Evolutionary conservation across 106 monocot genomes (phyloP).

Genomic region (Phalaenopsis equestris): DNA sequence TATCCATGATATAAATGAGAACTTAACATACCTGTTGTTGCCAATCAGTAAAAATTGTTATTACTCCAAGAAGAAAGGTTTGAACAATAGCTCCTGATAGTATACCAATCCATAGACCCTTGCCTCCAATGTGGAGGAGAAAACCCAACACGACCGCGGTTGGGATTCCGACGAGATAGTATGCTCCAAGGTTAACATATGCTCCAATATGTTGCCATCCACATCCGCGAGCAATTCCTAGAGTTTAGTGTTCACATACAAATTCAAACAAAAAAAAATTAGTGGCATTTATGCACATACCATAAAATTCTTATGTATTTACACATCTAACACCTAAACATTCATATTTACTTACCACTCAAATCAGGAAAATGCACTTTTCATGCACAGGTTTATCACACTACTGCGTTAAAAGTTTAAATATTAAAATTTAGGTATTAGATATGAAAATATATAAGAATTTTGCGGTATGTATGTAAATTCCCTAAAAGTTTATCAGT

Average conservation of each 20-base stretch:
- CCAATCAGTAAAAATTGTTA: conserved; percentile 78
- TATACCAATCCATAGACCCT: conserved; percentile 54
- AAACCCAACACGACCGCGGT: conserved; percentile 24
- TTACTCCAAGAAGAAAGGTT: conserved; percentile 21
- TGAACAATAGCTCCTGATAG: conserved; percentile 30
- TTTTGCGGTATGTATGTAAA: too few relatives aligned
- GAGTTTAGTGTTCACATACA: neutral
- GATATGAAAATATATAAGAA: too few relatives aligned
- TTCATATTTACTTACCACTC: too few relatives aligned
- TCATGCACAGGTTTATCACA: too few relatives aligned
- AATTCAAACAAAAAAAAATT: too few relatives aligned
- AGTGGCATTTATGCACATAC: too few relatives aligned
- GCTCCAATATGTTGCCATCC: conserved; percentile 59
- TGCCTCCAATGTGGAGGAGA: conserved; percentile 22
- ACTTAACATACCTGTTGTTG: conserved; percentile 44
- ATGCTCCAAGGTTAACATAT: conserved; percentile 40
- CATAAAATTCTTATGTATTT: too few relatives aligned
- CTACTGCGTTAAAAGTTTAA: too few relatives aligned
- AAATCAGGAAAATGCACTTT: too few relatives aligned
- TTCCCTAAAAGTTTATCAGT: too few relatives aligned
- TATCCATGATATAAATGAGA: neutral
- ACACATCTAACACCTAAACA: too few relatives aligned
- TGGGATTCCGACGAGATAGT: conserved; percentile 46
- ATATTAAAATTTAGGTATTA: too few relatives aligned
- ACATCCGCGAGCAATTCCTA: conserved; percentile 50